Evolutionary conservation across 1,139 yeast species (phyloP), one percentile per base, ranked within the genome.

Genomic region (Hyphopichia khmerensis): DNA sequence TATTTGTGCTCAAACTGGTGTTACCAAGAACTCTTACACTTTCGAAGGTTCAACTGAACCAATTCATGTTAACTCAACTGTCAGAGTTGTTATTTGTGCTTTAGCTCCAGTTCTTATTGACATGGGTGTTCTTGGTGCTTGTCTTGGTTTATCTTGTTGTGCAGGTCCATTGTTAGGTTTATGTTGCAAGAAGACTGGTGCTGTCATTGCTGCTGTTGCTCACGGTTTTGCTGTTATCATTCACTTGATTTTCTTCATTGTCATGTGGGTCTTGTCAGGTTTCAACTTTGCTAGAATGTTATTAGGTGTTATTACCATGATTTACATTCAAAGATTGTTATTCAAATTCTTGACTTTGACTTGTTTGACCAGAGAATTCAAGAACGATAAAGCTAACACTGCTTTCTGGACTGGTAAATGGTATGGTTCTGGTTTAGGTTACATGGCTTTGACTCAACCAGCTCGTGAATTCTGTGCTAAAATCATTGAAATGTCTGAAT

Each of bases 371-470:
- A 85, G 99, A 76, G 99, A 93, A 72, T 91, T 90, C 77, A 93
- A 91, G 82, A 91, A 89, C 59, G 99, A 95, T 69, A 91, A 87
- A 64, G 79, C 99, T 36, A 93, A 93, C 73, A 85, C 96, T 57
- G 98, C 99, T 24, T 93, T 95, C 93, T 93, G 99, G 99, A 87
- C 96, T 48, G 99, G 99, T 79, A 91, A 91, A 70, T 93, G 99
- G 99, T 89, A 91, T 69, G 91, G 95, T 49, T 76, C 89, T 50
- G 95, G 96, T 61, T 74, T 93, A 72, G 99, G 99, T 49, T 85
- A 87, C 83, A 84, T 87, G 82, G 96, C 98, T 17, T 80, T 88
- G 77, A 87, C 98, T 32, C 99, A 93, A 74, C 99, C 99, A 51
- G 65, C 88, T 40, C 88, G 99, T 78, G 99, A 93, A 74, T 90